Evolutionary conservation across 768 basidiomycete genomes (phyloP).

Genomic region (Leccinum rimulosum): DNA sequence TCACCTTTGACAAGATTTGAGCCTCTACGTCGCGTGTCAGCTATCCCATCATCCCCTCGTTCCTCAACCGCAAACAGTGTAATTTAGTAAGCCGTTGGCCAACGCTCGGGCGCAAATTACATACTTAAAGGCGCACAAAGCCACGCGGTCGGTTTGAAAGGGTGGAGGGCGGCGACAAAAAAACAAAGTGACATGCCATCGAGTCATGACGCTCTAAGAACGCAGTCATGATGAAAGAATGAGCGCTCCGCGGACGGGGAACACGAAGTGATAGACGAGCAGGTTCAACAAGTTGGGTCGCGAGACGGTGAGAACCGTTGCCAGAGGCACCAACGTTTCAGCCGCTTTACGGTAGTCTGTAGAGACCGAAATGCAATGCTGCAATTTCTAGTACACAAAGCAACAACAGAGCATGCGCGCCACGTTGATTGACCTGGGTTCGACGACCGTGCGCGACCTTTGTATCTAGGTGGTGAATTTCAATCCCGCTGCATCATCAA

Average conservation of each 20-base stretch:
- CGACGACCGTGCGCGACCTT: background rate
- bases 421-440: background rate
- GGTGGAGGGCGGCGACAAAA: background rate
- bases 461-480: background rate
- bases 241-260: background rate
- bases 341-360: background rate
- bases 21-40: background rate
- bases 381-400: background rate
- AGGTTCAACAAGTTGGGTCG: background rate
- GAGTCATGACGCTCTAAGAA: background rate
- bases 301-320: background rate
- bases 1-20: background rate
- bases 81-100: background rate
- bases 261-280: background rate
- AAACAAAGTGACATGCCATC: background rate
- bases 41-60: background rate
- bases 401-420: no score
- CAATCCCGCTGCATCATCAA: background rate
- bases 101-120: background rate
- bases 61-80: background rate
- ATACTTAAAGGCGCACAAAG: background rate
- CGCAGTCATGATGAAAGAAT: background rate
- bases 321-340: background rate
- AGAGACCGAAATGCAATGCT: background rate
- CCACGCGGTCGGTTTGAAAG: background rate